These are phyloP conservation scores for Crinitomyces ghanaensis DNA, from an alignment of 805 yeast genomes.

Conservation along the genomic window DNA sequence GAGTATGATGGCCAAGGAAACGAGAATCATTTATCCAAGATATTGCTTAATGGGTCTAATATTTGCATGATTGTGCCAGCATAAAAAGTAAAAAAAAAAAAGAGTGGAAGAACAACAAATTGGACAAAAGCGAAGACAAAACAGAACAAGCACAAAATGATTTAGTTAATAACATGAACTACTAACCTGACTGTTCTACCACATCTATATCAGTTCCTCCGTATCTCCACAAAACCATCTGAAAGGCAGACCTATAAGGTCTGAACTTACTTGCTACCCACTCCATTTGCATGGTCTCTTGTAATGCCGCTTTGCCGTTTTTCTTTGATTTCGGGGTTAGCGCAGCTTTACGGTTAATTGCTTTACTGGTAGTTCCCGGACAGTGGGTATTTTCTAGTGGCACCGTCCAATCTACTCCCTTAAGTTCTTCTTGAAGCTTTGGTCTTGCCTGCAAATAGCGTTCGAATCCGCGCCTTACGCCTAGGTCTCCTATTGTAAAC, in stretches of 20 bases:
- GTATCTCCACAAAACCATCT: conserved; percentile 66
- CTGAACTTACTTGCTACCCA: conserved; percentile 44
- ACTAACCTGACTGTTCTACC: neutral
- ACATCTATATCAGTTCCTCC: conserved; percentile 46
- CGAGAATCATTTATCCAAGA: conserved; percentile 21
- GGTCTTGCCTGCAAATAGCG: conserved; percentile 39
- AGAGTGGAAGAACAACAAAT: neutral
- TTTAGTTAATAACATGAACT: neutral
- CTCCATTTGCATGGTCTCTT: conserved; percentile 44
- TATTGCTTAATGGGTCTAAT: conserved; percentile 30
- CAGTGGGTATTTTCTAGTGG: conserved; percentile 16
- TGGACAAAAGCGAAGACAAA: neutral
- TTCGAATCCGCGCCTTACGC: conserved; percentile 72
- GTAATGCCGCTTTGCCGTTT: conserved; percentile 28
- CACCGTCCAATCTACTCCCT: conserved; percentile 15
- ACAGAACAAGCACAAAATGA: neutral
- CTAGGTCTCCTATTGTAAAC: conserved; percentile 71
- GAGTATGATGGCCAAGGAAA: conserved; percentile 34
- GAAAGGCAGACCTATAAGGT: conserved; percentile 59
- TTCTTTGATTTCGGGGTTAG: conserved; percentile 25
- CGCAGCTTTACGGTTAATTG: conserved; percentile 25
- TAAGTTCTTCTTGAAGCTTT: conserved; percentile 31
- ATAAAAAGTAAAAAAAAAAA: no score
- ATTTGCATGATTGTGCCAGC: conserved; percentile 29
- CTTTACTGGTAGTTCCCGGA: conserved; percentile 27